Base-by-base conservation (phyloP, 192 early-diverging fungal species). In the Rhizophlyctis rosea region DNA sequence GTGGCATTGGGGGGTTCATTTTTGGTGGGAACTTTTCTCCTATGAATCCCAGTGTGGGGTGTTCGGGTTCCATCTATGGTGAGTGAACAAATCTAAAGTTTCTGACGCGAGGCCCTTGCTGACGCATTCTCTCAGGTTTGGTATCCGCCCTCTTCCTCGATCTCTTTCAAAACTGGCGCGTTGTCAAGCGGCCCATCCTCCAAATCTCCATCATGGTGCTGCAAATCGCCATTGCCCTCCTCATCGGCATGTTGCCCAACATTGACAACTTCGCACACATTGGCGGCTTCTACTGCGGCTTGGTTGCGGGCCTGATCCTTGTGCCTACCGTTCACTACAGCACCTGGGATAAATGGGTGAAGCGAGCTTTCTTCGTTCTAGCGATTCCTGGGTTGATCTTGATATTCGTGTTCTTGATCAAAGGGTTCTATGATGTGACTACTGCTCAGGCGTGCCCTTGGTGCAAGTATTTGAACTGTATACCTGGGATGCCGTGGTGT, bases 251-350 rank as follows among this genome's bases (percentile, higher is more conserved):
- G 34, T 68, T 94, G 3, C 91, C 91, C 1, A 83, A 75, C 68
- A 64, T 91, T 24, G 92, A 94, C 70, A 94, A 94, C 69, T 90
- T 90, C 70, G 90, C 92, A 16, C 92, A 94, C 77, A 76, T 92
- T 47, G 92, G 90, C 35, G 88, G 90, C 2, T 90, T 88, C 64
- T 64, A 86, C 33, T 71, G 69, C 49, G 90, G 88, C 0, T 63
- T 90, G 34, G 47, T 89, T 24, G 70, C 87, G 7, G 86, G 88
- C 14, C 66, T 88, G 3, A 65, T 91, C 32, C 86, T 91, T 50
- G 81, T 90, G 82, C 88, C 90, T 0, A 84, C 78, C 11, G 74
- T 86, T 9, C 77, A 86, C 59, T 84, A 65, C 58, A 74, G 72
- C 18, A 70, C 69, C 32, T 70, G 66, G 66, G 79, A 79, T 59